A percentile compares a stretch with the other conserved stretches of the same genome.
These are phyloP conservation scores for button mushroom (Agaricus bisporus) DNA, from an alignment of 768 basidiomycete species.

Conservation along the genomic window DNA sequence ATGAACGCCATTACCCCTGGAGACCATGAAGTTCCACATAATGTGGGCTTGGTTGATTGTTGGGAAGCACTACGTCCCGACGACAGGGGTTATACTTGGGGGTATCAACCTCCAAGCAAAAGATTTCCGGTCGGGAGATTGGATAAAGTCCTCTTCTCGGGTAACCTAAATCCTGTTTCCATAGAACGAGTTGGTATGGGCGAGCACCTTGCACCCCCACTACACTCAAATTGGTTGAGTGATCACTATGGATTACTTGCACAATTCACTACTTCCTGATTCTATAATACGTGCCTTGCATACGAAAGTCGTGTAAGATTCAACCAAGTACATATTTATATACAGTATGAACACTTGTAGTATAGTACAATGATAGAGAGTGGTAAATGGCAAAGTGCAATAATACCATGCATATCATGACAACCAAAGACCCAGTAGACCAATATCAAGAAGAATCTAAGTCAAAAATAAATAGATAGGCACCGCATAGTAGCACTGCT, in stretches of 20 bases:
- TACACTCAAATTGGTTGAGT: neutral
- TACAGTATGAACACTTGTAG: too few species aligned
- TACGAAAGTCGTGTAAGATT: neutral
- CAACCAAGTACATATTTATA: too few species aligned
- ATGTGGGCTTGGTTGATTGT: neutral
- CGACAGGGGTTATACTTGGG: slow-evolving; percentile 5
- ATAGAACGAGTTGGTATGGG: slow-evolving; percentile 5
- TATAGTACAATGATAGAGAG: too few species aligned
- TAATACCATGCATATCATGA: too few species aligned
- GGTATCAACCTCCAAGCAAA: slow-evolving; percentile 2
- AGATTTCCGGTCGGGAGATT: neutral
- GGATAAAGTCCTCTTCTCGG: slow-evolving; percentile 7
- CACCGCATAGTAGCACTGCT: neutral
- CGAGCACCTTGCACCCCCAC: neutral
- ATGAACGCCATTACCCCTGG: slow-evolving; percentile 7
- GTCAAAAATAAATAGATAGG: neutral
- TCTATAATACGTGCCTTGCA: too few species aligned
- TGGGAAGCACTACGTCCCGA: slow-evolving; percentile 4
- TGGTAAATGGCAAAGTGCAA: too few species aligned
- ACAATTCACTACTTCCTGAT: neutral
- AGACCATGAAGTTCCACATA: neutral
- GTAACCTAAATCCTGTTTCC: neutral
- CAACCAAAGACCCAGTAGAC: too few species aligned
- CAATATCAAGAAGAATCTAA: neutral
- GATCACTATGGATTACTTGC: slow-evolving; percentile 7